Evolutionary conservation across 2,329 filamentous ascomycete genomes (phyloP), one percentile per base, ranked within the genome.

Genomic region (Phialophora verrucosa): DNA sequence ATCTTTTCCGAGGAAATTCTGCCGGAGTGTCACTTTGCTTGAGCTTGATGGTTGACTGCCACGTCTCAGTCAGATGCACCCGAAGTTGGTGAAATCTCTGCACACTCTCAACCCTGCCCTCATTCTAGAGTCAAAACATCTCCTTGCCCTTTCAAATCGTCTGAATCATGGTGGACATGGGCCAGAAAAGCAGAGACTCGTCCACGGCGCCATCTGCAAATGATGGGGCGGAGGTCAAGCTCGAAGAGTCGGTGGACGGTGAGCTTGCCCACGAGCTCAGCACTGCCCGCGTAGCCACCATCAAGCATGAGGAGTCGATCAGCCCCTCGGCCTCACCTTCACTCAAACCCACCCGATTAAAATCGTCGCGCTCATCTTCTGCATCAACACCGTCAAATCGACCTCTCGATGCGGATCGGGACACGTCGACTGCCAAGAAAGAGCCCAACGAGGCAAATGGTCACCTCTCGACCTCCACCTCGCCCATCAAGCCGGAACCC

Each of bases 401-500:
- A 44, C 58, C 59, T 51, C 44, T 44, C 29, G 59, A 63, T 32
- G 49, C 59, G 14, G 65, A 67, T 31, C 51, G 32, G 20, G 69
- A 67, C 53, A 66, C 50, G 38, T 62, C 62, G 49, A 61, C 42
- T 31, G 65, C 74, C 72, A 74, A 79, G 72, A 74, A 76, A 69
- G 71, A 79, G 64, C 74, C 81, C 42, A 83, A 87, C 74, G 84
- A 87, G 72, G 81, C 81, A 49, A 78, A 89, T 59, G 84, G 84
- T 65, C 87, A 85, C 70, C 86, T 86, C 67, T 86, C 90, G 35
- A 51, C 63, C 66, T 63, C 66, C 70, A 86, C 87, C 67, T 86
- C 90, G 64, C 84, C 83, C 59, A 76, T 90, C 73, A 89, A 88
- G 76, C 80, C 86, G 74, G 70, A 70, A 61, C 59, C 69, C 57